phyloP scores from a whole-genome alignment of 2,329 filamentous ascomycete genomes.

The Magnaporthales sp. region DNA sequence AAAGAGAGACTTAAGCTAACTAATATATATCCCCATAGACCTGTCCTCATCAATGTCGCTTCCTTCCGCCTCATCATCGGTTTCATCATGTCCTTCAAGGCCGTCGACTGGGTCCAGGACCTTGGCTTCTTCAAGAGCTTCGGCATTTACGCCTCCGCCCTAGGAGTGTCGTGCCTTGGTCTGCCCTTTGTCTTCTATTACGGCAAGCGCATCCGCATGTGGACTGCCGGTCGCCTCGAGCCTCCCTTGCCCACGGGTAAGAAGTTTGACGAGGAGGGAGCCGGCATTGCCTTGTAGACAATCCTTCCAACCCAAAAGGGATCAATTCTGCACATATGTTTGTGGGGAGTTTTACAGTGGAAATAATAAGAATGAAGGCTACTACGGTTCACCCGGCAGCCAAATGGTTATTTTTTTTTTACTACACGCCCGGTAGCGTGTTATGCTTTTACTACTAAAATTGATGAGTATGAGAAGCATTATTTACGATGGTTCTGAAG shows the following conservation, averaged over 20 bases:
- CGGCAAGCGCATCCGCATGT: slow-evolving; percentile 18
- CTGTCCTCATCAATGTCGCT: slow-evolving; percentile 23
- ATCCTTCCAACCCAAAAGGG: not conserved
- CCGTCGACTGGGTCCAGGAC: slow-evolving; percentile 18
- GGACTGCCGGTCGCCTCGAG: slow-evolving; percentile 16
- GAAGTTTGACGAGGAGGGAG: not conserved
- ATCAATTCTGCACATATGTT: not conserved
- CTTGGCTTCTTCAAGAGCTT: slow-evolving; percentile 19
- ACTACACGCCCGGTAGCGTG: not conserved
- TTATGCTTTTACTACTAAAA: too few species aligned
- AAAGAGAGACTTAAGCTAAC: too few species aligned
- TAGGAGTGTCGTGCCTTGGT: slow-evolving; percentile 19
- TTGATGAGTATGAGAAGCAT: too few species aligned
- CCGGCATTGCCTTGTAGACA: not conserved
- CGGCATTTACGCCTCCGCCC: slow-evolving; percentile 20
- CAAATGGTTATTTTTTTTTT: not conserved
- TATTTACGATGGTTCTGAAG: not conserved
- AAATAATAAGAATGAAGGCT: too few species aligned
- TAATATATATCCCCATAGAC: slow-evolving; percentile 8
- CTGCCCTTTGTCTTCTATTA: slow-evolving; percentile 19
- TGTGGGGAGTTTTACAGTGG: too few species aligned
- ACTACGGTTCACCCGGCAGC: not conserved
- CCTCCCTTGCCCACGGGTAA: not conserved
- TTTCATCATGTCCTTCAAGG: slow-evolving; percentile 19
- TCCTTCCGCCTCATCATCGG: slow-evolving; percentile 21